Evolutionary conservation across 176 grass and related monocot genomes (phyloP).

Genomic region (Carex scoparia): DNA sequence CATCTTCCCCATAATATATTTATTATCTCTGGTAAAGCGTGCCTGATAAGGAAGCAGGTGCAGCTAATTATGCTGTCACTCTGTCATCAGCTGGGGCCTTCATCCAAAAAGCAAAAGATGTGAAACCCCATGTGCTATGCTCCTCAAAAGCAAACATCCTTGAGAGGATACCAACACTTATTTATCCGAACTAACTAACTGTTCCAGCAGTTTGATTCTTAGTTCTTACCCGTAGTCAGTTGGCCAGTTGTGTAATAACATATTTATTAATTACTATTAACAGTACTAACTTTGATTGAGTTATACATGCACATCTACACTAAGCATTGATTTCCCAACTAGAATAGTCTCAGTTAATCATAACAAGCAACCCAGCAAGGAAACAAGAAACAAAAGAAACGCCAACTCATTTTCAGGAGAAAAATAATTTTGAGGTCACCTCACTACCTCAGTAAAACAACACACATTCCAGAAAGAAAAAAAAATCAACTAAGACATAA

Average conservation of each 20-base stretch:
- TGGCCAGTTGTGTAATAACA: not conserved
- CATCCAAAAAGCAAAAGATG: conserved; percentile 8
- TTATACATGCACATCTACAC: not conserved
- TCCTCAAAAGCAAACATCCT: conserved; percentile 15
- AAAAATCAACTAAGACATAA: not conserved
- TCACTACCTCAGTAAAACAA: not conserved
- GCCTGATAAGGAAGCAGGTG: conserved; percentile 12
- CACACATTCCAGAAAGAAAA: conserved; percentile 6
- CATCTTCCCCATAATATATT: not conserved
- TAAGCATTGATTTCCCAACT: not conserved
- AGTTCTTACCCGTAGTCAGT: not conserved
- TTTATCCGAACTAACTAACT: not conserved
- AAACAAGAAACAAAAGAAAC: not conserved
- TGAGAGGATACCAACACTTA: not conserved
- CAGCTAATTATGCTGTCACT: conserved; percentile 6
- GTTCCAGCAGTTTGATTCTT: conserved; percentile 12
- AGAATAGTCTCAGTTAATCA: not conserved
- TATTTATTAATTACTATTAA: not conserved
- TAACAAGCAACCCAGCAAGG: not conserved
- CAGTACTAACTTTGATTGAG: not conserved
- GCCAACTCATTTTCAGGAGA: not conserved
- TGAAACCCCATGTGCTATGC: conserved; percentile 9
- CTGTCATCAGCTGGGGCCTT: conserved; percentile 4
- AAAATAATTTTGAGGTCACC: not conserved
- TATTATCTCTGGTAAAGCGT: conserved; percentile 24